Evolutionary conservation across 345 rosid species (phyloP).

Genomic region (Eucalyptus marginata): DNA sequence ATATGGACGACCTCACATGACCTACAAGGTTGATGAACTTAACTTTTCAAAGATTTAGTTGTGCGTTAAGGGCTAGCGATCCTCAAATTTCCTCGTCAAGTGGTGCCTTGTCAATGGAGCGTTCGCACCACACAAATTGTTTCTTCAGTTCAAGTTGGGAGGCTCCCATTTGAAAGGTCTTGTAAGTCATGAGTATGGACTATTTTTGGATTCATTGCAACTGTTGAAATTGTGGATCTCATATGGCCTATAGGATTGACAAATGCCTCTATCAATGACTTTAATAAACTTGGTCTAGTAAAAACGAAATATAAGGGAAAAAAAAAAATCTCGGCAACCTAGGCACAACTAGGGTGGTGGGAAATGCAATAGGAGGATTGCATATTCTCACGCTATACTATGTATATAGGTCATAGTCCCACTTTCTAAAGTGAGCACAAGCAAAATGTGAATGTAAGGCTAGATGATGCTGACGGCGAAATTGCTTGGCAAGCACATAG

Average conservation of each 20-base stretch:
- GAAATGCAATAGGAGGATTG: not conserved
- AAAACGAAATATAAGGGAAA: not conserved
- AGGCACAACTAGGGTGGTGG: not conserved
- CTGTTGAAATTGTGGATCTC: not conserved
- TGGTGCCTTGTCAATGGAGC: not conserved
- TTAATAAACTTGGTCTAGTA: not conserved
- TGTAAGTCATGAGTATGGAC: not conserved
- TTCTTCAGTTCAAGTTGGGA: not conserved
- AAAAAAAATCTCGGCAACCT: not conserved
- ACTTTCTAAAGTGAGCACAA: not conserved
- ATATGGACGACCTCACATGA: fast-evolving
- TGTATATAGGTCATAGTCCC: not conserved
- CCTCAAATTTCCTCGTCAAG: not conserved
- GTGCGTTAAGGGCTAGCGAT: not conserved
- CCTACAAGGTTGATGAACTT: not conserved
- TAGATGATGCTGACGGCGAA: not conserved
- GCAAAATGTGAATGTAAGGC: not conserved
- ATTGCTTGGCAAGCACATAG: not conserved
- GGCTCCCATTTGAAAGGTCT: not conserved
- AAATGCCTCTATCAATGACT: not conserved
- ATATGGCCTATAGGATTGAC: not conserved
- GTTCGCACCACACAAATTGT: not conserved
- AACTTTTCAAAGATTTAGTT: no score
- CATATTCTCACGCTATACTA: not conserved
- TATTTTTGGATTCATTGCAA: not conserved